A percentile compares a stretch with the other conserved stretches of the same genome.
These are phyloP conservation scores for Metschnikowia similis DNA, from an alignment of 805 yeast species.

Conservation along the genomic window DNA sequence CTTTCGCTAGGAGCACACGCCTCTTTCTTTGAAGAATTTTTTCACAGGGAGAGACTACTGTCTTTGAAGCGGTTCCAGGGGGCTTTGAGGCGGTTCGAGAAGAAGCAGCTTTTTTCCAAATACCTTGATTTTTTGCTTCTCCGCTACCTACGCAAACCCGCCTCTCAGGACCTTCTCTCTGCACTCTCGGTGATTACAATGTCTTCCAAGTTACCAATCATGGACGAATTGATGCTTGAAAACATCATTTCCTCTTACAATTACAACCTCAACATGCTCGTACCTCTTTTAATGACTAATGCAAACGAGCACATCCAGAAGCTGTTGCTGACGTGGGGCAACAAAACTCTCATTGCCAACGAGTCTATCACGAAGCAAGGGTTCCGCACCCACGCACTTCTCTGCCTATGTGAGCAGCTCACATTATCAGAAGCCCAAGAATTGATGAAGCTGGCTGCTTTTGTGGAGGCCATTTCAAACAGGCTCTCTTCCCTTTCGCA, in stretches of 20 bases:
- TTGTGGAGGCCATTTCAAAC: constrained; percentile 49
- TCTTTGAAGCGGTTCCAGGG: constrained; percentile 1
- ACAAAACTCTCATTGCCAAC: constrained; percentile 29
- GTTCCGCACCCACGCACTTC: constrained; percentile 43
- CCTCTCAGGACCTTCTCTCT: constrained; percentile 8
- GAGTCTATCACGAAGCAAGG: constrained; percentile 45
- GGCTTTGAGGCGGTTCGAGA: constrained; percentile 25
- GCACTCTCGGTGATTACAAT: constrained; percentile 18
- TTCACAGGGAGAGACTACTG: constrained; percentile 8
- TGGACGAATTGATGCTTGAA: constrained; percentile 22
- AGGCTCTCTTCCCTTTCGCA: constrained; percentile 49
- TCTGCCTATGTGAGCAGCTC: constrained; percentile 29
- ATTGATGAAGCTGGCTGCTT: constrained; percentile 34
- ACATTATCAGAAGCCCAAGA: constrained; percentile 16
- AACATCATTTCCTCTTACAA: constrained; percentile 14
- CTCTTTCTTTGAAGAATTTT: constrained; percentile 22
- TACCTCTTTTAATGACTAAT: constrained; percentile 7
- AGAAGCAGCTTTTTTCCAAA: constrained; percentile 18
- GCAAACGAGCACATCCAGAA: neutral
- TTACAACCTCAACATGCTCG: constrained; percentile 8
- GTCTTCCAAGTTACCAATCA: constrained; percentile 9
- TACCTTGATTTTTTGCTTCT: constrained; percentile 12
- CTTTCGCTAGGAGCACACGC: constrained; percentile 19
- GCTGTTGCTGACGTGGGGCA: constrained; percentile 24
- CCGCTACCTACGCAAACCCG: constrained; percentile 7